Percentiles rank a stretch among this genome's conserved stretches.
Conservation (phyloP, 2,329 filamentous ascomycete genomes). For the Epichloe gansuensis region DNA sequence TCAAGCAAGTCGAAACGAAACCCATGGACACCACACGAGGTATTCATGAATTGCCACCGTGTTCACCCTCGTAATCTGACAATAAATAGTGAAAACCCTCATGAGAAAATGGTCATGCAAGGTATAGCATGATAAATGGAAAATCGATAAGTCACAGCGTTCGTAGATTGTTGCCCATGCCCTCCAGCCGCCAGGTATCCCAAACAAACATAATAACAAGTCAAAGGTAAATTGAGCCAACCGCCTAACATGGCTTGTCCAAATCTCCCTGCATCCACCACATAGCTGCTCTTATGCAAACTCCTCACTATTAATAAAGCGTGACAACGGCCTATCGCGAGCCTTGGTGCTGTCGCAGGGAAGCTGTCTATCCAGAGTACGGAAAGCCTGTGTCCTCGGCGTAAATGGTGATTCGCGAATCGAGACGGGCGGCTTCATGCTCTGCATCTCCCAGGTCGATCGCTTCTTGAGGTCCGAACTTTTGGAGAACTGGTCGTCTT, state of each 20-base stretch:
- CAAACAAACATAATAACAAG: background rate
- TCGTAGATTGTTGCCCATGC: background rate
- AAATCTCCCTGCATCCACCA: background rate
- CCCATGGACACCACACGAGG: too few relatives aligned
- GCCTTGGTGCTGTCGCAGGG: slow-evolving; percentile 28
- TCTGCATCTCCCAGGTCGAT: slow-evolving; percentile 46
- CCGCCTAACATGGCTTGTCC: background rate
- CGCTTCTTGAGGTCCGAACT: slow-evolving; percentile 26
- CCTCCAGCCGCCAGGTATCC: background rate
- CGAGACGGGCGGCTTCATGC: slow-evolving; percentile 27
- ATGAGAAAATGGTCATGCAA: too few relatives aligned
- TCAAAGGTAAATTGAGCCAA: background rate
- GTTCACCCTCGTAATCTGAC: too few relatives aligned
- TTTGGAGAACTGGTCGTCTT: slow-evolving; percentile 29
- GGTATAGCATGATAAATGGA: too few relatives aligned
- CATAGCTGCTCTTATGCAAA: background rate
- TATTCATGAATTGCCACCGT: too few relatives aligned
- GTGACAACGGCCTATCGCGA: background rate
- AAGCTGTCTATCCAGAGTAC: slow-evolving; percentile 46
- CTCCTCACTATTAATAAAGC: background rate
- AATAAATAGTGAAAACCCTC: too few relatives aligned
- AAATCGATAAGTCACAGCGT: too few relatives aligned
- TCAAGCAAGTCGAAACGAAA: too few relatives aligned
- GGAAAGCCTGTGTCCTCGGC: slow-evolving; percentile 55
- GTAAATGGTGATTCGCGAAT: slow-evolving; percentile 38